These are phyloP conservation scores for Cyclotella choctawhatcheeana DNA, from an alignment of 108 stramenopile genomes.

Conservation along the genomic window DNA sequence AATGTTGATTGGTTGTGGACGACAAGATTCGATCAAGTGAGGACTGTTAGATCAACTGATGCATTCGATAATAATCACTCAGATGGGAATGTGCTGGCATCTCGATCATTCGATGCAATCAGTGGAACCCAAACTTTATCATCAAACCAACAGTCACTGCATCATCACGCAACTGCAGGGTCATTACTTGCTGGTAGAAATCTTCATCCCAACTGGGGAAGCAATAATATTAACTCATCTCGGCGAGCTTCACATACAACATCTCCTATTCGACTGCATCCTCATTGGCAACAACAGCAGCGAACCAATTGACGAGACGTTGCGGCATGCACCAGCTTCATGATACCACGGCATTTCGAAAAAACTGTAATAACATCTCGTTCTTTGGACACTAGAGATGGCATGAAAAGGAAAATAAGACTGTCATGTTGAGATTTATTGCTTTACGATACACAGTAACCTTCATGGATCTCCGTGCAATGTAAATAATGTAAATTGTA, in stretches of 20 bases:
- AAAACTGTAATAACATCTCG: background rate
- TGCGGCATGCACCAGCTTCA: background rate
- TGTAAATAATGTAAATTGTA: no score
- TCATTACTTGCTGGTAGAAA: constrained; percentile 9
- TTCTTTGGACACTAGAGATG: no score
- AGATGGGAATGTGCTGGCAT: background rate
- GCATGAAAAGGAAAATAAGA: no score
- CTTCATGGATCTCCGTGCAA: no score
- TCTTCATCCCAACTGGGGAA: constrained; percentile 19
- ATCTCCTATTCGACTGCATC: constrained; percentile 10
- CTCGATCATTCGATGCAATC: constrained; percentile 1
- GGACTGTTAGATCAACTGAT: constrained; percentile 11
- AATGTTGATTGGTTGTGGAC: constrained; percentile 29
- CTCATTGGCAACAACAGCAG: constrained; percentile 17
- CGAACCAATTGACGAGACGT: background rate
- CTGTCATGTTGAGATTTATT: no score
- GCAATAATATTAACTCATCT: background rate
- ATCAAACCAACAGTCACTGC: background rate
- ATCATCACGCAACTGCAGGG: constrained; percentile 9
- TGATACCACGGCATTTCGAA: background rate
- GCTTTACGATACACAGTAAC: no score
- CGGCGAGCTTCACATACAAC: background rate
- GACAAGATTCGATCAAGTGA: constrained; percentile 7
- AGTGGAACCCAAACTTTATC: background rate
- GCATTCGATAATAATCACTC: constrained; percentile 9